phyloP scores from a whole-genome alignment of 129 eudicot genomes.

The Arctium minus region DNA sequence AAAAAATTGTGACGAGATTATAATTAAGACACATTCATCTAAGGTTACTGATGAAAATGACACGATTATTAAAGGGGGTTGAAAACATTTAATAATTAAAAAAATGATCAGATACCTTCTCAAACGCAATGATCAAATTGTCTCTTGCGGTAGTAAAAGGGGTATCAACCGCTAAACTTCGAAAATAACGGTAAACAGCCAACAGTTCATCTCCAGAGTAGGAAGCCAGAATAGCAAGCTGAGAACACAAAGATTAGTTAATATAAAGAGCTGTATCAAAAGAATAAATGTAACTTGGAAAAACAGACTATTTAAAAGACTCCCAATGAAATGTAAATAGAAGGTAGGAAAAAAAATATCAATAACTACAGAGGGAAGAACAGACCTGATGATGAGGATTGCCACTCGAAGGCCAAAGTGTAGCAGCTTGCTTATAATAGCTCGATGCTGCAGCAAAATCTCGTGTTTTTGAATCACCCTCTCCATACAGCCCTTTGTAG shows the following conservation, averaged over 20 bases:
- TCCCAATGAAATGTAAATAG: neutral
- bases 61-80: neutral
- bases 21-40: neutral
- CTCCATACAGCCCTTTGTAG: conserved; percentile 92
- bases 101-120: conserved; percentile 55
- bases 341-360: neutral
- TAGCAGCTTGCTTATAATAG: conserved; percentile 84
- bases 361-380: neutral
- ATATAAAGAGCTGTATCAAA: neutral
- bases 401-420: conserved; percentile 81
- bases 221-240: conserved; percentile 95
- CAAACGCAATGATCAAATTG: conserved; percentile 95
- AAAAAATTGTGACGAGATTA: neutral
- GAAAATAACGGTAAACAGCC: conserved; percentile 79
- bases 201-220: conserved; percentile 83
- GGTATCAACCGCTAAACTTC: conserved; percentile 85
- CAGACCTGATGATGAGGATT: conserved; percentile 97
- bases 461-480: conserved; percentile 75
- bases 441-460: conserved; percentile 86
- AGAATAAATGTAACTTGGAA: neutral
- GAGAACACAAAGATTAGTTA: conserved; percentile 19
- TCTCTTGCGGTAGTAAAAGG: conserved; percentile 93
- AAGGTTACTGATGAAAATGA: neutral
- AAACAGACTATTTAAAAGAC: neutral
- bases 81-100: neutral